Base-by-base conservation (phyloP, 805 yeast genomes). In the Lipomyces yamadae region DNA sequence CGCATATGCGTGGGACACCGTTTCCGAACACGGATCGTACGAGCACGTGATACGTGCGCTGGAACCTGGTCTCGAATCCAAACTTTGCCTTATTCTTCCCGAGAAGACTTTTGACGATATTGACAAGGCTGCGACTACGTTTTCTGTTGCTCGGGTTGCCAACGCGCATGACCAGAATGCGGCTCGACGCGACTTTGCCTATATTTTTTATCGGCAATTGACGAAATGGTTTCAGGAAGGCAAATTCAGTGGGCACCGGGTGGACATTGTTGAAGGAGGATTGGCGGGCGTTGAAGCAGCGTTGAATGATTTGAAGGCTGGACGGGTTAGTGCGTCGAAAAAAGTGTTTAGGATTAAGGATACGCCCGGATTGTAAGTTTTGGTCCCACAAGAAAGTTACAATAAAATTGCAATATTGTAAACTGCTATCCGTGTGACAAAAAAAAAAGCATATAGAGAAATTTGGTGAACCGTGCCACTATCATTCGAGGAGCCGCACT, bases 281-380 rank as follows among this genome's bases (percentile, higher is more conserved):
- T 56, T 63, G 24, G 60, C 34, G 10, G 66, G 63, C 13, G 63
- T 63, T 11, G 56, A n/a, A 11, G 15, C 15, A 2, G 59, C 53
- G 11, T 54, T 63, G 33, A 13, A 5, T 13, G 48, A 48, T 8
- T 33, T 63, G 30, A 50, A 53, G 29, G 55, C 30, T 33, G 39
- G 45, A 42, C 53, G 60, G 56, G 52, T 50, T 53, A 59, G 59
- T 18, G 63, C 63, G 13, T 32, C 56, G n/a, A 63, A 63, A 56
- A 53, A 50, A 10, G 50, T 59, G 10, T 63, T 63, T 59, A 34
- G 56, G n/a, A 59, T 63, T 59, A 58, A 62, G 48, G 66, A 63
- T 30, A 62, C 61, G 15, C 58, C 58, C 37, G 60, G 61, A 29
- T 66, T 66, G 64, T 66, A 59, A 56, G 10, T 42, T 42, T 10